These are phyloP conservation scores for Tephrocybe sp. DNA, from an alignment of 768 basidiomycete species.

Conservation along the genomic window DNA sequence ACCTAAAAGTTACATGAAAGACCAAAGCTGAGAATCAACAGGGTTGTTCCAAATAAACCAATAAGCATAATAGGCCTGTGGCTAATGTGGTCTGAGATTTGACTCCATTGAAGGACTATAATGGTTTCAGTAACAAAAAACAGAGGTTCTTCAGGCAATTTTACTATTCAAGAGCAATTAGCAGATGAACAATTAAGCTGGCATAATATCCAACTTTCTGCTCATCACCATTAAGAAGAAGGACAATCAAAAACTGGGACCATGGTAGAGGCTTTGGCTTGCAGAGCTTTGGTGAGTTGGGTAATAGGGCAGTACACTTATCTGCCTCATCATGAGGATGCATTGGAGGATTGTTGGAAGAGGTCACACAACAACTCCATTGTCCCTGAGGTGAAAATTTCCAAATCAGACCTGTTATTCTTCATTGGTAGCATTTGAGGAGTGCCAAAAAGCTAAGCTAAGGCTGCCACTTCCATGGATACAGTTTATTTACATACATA, in stretches of 20 bases:
- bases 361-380: not conserved
- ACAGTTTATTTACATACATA: constrained; percentile 9
- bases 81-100: constrained; percentile 58
- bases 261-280: constrained; percentile 47
- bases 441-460: constrained; percentile 13
- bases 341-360: not conserved
- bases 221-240: constrained; percentile 56
- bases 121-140: constrained; percentile 59
- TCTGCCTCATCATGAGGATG: constrained; percentile 9
- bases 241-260: constrained; percentile 47
- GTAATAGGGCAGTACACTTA: constrained; percentile 38
- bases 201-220: constrained; percentile 68
- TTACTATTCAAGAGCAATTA: not conserved
- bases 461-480: not conserved
- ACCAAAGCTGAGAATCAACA: constrained; percentile 61
- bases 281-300: constrained; percentile 12
- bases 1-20: constrained; percentile 54
- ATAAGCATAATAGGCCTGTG: constrained; percentile 59
- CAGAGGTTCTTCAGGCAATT: constrained; percentile 18
- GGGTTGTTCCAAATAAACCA: constrained; percentile 51
- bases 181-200: constrained; percentile 45
- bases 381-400: constrained; percentile 51
- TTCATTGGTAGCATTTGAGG: constrained; percentile 17
- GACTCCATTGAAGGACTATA: constrained; percentile 63
- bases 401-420: constrained; percentile 37